phyloP scores from a whole-genome alignment of 1,284 basidiomycete species.

The Ceratorhiza oryzae-sativae region DNA sequence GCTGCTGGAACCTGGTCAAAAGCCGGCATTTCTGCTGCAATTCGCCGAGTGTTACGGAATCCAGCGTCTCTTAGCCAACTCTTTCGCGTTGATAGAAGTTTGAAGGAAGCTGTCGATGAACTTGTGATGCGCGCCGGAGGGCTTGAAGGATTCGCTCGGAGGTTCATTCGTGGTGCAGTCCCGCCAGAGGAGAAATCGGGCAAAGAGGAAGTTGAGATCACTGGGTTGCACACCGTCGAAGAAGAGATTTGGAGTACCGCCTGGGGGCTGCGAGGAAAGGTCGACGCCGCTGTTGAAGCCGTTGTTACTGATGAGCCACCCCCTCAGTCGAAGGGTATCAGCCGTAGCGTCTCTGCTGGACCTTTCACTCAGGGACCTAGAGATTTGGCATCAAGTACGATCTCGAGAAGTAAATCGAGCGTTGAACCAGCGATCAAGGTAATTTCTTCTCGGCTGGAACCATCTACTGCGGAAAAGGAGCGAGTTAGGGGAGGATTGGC shows the following conservation, averaged over 20 bases:
- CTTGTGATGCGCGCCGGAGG: slow-evolving; percentile 68
- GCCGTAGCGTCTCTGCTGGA: slow-evolving; percentile 38
- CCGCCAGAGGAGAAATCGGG: slow-evolving; percentile 50
- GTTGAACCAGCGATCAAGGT: slow-evolving; percentile 44
- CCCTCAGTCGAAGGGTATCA: slow-evolving; percentile 46
- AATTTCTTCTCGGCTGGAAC: background rate
- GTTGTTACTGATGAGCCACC: slow-evolving; percentile 58
- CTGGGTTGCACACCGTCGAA: slow-evolving; percentile 83
- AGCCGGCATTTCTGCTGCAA: slow-evolving; percentile 61
- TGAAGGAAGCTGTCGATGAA: slow-evolving; percentile 70
- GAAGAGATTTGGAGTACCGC: slow-evolving; percentile 98
- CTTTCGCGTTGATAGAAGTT: slow-evolving; percentile 64
- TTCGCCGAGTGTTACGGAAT: slow-evolving; percentile 60
- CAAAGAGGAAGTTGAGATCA: slow-evolving; percentile 70
- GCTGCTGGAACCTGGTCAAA: slow-evolving; percentile 66
- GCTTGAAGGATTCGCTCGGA: slow-evolving; percentile 66
- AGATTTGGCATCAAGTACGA: background rate
- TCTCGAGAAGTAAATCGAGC: slow-evolving; percentile 16
- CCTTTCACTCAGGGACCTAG: background rate
- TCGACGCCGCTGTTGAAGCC: slow-evolving; percentile 88
- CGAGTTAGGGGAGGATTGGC: slow-evolving; percentile 29
- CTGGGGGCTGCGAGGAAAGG: slow-evolving; percentile 94
- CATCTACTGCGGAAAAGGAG: slow-evolving; percentile 9
- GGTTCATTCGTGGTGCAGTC: slow-evolving; percentile 61
- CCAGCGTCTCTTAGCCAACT: slow-evolving; percentile 63